These are phyloP conservation scores for Polychaeton citri DNA, from an alignment of 2,329 filamentous ascomycete genomes.

Conservation along the genomic window DNA sequence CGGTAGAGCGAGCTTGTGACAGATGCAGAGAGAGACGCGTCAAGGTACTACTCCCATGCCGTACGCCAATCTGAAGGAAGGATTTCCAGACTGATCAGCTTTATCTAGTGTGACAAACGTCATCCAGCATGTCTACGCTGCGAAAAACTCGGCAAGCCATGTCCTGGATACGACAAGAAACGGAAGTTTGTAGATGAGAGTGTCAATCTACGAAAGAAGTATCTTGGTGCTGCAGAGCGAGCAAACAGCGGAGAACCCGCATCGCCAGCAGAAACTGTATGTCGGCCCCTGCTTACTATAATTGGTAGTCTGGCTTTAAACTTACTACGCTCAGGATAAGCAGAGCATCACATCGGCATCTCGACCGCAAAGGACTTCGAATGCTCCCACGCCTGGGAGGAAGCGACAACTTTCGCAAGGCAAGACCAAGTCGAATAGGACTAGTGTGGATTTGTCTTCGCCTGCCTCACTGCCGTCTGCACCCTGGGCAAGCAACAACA, in stretches of 20 bases:
- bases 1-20: conserved; percentile 19
- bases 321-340: neutral
- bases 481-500: conserved; percentile 1
- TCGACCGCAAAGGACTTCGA: neutral
- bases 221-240: conserved; percentile 6
- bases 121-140: conserved; percentile 18
- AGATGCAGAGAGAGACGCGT: conserved; percentile 21
- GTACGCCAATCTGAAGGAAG: neutral
- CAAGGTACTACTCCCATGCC: conserved; percentile 10
- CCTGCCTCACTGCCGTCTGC: neutral
- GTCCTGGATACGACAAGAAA: conserved; percentile 23
- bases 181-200: conserved; percentile 23
- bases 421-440: neutral
- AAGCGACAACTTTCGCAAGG: neutral
- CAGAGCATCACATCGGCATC: neutral
- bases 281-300: neutral
- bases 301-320: neutral
- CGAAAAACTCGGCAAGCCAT: conserved; percentile 22
- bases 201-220: conserved; percentile 18
- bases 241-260: neutral
- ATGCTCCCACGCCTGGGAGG: neutral
- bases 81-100: neutral
- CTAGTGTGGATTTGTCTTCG: neutral
- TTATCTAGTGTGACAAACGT: conserved; percentile 18
- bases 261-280: neutral